Conservation (phyloP, 2,329 filamentous ascomycete genomes). For the Celoporthe dispersa region DNA sequence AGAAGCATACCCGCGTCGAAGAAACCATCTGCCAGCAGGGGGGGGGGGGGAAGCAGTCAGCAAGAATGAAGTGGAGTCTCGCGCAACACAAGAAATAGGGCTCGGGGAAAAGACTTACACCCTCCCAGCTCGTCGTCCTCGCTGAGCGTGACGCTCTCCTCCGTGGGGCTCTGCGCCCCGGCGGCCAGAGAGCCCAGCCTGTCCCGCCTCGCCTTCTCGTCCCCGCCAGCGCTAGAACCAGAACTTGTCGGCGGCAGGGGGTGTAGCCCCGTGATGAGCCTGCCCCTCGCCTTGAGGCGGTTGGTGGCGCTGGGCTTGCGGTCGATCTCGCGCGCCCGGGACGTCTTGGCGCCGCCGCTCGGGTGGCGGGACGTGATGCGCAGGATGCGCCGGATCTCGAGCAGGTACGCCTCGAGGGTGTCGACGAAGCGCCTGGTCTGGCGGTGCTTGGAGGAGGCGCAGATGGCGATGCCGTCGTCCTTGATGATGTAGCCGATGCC, state of each 20-base stretch:
- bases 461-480: conserved; percentile 86
- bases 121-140: conserved; percentile 91
- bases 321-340: conserved; percentile 60
- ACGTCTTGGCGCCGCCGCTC: conserved; percentile 34
- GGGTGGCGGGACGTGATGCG: conserved; percentile 63
- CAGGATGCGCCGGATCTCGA: conserved; percentile 86
- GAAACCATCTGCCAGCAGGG: conserved; percentile 76
- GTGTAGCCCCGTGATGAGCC: conserved; percentile 63
- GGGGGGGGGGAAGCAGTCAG: conserved; percentile 40
- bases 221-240: not conserved
- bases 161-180: conserved; percentile 63
- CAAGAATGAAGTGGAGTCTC: conserved; percentile 18
- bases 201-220: conserved; percentile 36
- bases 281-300: conserved; percentile 72
- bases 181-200: conserved; percentile 39
- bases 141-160: conserved; percentile 73
- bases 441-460: conserved; percentile 89
- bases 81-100: conserved; percentile 28
- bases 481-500: conserved; percentile 99
- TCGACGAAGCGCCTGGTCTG: conserved; percentile 92
- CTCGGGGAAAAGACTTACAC: conserved; percentile 67
- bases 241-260: conserved; percentile 7
- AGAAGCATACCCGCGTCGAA: conserved; percentile 96
- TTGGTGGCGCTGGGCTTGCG: conserved; percentile 39
- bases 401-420: conserved; percentile 84